A percentile compares a stretch with the other conserved stretches of the same genome.
Conservation (phyloP, 2,329 filamentous ascomycete species). For the Fusarium transvaalense region DNA sequence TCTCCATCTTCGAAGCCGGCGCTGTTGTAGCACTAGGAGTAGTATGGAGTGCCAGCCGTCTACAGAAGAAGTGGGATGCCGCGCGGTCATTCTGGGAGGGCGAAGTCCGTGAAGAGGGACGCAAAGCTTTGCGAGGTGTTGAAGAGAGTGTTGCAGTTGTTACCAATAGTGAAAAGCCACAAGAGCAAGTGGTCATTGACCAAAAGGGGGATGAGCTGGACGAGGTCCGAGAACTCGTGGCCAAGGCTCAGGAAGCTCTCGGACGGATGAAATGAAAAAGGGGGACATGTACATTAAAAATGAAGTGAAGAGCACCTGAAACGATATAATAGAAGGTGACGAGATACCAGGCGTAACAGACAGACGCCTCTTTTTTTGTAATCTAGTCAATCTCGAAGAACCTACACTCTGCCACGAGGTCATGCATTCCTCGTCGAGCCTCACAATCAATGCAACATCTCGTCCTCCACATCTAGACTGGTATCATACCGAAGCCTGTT, state of each 20-base stretch:
- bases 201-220: conserved; percentile 53
- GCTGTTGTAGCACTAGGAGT: conserved; percentile 72
- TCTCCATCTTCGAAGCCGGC: conserved; percentile 71
- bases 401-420: conserved; percentile 44
- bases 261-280: conserved; percentile 59
- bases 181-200: conserved; percentile 35
- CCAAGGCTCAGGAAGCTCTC: conserved; percentile 64
- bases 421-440: conserved; percentile 17
- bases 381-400: conserved; percentile 47
- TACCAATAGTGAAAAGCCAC: conserved; percentile 53
- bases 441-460: conserved; percentile 14
- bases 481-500: conserved; percentile 43
- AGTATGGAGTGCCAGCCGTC: conserved; percentile 68
- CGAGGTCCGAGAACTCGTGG: conserved; percentile 60
- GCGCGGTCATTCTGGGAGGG: conserved; percentile 73
- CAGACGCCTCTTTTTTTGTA: conserved; percentile 46
- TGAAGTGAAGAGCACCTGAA: conserved; percentile 26
- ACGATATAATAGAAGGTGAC: conserved; percentile 38
- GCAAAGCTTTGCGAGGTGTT: conserved; percentile 69
- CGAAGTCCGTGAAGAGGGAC: conserved; percentile 75
- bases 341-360: conserved; percentile 49
- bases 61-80: conserved; percentile 73
- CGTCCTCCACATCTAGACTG: conserved; percentile 50
- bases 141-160: conserved; percentile 66
- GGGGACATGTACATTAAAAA: conserved; percentile 42